These are phyloP conservation scores for Leishmania gerbilli DNA, from an alignment of 208 protist genomes.

Conservation along the genomic window DNA sequence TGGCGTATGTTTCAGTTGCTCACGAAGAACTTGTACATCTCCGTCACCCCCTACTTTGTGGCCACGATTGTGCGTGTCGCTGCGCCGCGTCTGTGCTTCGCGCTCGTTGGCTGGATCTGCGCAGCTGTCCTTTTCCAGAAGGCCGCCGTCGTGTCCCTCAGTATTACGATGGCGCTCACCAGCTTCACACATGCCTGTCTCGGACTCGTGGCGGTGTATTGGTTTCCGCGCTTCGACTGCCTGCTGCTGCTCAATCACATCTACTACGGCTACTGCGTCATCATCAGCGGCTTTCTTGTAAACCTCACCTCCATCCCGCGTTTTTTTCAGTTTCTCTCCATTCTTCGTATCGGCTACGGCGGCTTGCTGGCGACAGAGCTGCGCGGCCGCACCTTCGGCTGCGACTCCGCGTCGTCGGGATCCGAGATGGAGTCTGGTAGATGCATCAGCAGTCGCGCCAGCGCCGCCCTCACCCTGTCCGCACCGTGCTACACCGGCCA, in stretches of 20 bases:
- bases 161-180: constrained; percentile 35
- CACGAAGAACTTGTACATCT: constrained; percentile 41
- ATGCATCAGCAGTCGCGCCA: neutral
- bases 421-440: neutral
- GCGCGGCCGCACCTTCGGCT: constrained; percentile 20
- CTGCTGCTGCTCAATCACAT: constrained; percentile 31
- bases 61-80: constrained; percentile 43
- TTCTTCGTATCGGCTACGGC: constrained; percentile 53
- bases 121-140: constrained; percentile 36
- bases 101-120: constrained; percentile 22
- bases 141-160: constrained; percentile 23
- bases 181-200: constrained; percentile 48
- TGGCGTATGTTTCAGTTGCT: constrained; percentile 38
- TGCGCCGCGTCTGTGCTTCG: constrained; percentile 34
- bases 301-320: constrained; percentile 35
- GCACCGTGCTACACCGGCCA: constrained; percentile 10
- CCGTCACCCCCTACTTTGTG: constrained; percentile 41
- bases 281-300: constrained; percentile 54
- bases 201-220: constrained; percentile 39
- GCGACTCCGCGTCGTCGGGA: constrained; percentile 6
- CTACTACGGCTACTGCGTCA: constrained; percentile 59
- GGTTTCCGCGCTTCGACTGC: constrained; percentile 28
- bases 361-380: constrained; percentile 40
- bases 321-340: constrained; percentile 37
- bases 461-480: neutral